A percentile compares a stretch with the other conserved stretches of the same genome.
phyloP scores from a whole-genome alignment of 345 rosid species.

The Eutrema yunnanense region DNA sequence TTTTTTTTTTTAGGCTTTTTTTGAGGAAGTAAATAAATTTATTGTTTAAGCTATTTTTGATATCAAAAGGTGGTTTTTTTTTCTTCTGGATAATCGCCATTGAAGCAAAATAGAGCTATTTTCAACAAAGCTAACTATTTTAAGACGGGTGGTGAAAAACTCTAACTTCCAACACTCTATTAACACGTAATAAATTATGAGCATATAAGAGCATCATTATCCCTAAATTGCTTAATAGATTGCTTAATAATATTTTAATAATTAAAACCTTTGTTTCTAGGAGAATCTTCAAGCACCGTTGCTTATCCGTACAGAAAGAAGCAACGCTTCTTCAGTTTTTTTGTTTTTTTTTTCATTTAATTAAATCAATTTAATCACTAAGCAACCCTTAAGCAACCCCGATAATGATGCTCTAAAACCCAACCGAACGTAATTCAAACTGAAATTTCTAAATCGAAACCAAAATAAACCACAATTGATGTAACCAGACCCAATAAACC shows the following conservation, averaged over 20 bases:
- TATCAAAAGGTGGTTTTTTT: neutral
- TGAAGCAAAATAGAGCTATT: conserved; percentile 12
- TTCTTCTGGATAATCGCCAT: conserved; percentile 1
- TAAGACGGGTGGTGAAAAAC: conserved; percentile 14
- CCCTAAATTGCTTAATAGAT: too few species aligned
- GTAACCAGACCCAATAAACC: neutral
- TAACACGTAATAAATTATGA: neutral
- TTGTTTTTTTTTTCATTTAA: too few species aligned
- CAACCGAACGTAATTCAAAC: neutral
- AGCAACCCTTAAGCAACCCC: too few species aligned
- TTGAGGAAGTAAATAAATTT: conserved; percentile 1
- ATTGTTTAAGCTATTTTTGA: conserved; percentile 19
- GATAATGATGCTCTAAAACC: too few species aligned
- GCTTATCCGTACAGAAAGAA: too few species aligned
- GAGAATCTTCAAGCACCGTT: too few species aligned
- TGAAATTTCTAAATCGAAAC: neutral
- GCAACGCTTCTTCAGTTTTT: too few species aligned
- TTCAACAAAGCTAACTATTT: conserved; percentile 22
- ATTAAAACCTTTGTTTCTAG: too few species aligned
- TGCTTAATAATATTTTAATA: too few species aligned
- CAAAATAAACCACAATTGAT: neutral
- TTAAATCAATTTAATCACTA: too few species aligned
- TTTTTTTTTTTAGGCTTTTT: neutral
- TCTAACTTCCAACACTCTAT: neutral
- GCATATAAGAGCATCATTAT: too few species aligned